Percentiles rank a stretch among this genome's conserved stretches.
Evolutionary conservation across 2,329 filamentous ascomycete genomes (phyloP).

Genomic region (Plectosphaerella plurivora): DNA sequence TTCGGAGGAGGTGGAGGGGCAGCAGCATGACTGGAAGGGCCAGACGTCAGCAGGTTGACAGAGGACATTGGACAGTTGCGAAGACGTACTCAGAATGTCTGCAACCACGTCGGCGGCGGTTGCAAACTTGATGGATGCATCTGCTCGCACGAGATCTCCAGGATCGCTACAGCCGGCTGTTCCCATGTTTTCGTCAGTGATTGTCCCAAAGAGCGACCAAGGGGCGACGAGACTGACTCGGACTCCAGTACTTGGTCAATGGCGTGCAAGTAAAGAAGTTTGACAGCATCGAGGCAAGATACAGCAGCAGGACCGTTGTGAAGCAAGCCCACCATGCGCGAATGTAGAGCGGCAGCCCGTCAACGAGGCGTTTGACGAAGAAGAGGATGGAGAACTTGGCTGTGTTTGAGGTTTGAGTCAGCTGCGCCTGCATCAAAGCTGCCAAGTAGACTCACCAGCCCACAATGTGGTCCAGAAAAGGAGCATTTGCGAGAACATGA

Average conservation of each 20-base stretch:
- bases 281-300: slow-evolving; percentile 5
- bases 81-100: background rate
- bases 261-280: slow-evolving; percentile 7
- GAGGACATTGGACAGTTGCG: too few species aligned
- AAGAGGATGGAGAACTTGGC: slow-evolving; percentile 7
- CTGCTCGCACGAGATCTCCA: slow-evolving; percentile 4
- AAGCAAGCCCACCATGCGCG: slow-evolving; percentile 6
- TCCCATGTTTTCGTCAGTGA: too few species aligned
- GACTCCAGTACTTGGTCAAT: slow-evolving; percentile 7
- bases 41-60: too few species aligned
- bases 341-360: slow-evolving; percentile 4
- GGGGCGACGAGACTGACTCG: slow-evolving; percentile 1
- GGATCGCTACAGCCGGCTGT: slow-evolving; percentile 4
- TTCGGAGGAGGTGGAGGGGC: slow-evolving; percentile 5
- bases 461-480: slow-evolving; percentile 7
- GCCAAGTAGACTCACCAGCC: background rate
- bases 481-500: slow-evolving; percentile 8
- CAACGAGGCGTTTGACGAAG: slow-evolving; percentile 4
- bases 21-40: slow-evolving; percentile 1
- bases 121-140: slow-evolving; percentile 6
- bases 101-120: slow-evolving; percentile 2
- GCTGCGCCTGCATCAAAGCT: background rate
- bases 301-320: background rate
- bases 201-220: too few species aligned
- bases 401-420: background rate